phyloP scores from a whole-genome alignment of 2,329 filamentous ascomycete species.

The Colletotrichum sp. region DNA sequence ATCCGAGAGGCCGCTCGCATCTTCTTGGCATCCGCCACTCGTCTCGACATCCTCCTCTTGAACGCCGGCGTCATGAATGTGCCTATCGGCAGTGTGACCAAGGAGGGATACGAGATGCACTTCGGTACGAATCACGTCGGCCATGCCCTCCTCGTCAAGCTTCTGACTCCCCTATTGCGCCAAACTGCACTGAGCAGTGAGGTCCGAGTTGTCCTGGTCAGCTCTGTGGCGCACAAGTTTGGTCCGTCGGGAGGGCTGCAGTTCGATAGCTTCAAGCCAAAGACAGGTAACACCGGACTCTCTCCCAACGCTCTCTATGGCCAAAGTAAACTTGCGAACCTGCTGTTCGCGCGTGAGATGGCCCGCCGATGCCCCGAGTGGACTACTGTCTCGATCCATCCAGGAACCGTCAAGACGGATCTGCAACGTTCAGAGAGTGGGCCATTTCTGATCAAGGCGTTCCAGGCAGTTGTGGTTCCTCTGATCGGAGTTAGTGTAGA shows the following conservation, averaged over 20 bases:
- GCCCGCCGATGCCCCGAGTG: slow-evolving; percentile 46
- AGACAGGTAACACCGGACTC: slow-evolving; percentile 28
- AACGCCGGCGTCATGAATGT: slow-evolving; percentile 41
- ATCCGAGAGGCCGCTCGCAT: slow-evolving; percentile 42
- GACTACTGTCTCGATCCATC: slow-evolving; percentile 51
- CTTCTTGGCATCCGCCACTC: slow-evolving; percentile 34
- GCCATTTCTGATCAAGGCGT: background rate
- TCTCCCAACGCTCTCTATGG: slow-evolving; percentile 47
- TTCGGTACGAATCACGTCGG: slow-evolving; percentile 40
- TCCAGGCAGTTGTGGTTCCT: background rate
- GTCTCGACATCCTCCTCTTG: slow-evolving; percentile 42
- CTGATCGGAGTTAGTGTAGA: slow-evolving; percentile 1
- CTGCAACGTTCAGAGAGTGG: background rate
- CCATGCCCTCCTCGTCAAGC: slow-evolving; percentile 34
- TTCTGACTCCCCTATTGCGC: slow-evolving; percentile 32
- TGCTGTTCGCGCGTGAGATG: slow-evolving; percentile 49
- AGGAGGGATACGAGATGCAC: slow-evolving; percentile 39
- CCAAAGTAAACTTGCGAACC: slow-evolving; percentile 55
- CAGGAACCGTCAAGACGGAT: slow-evolving; percentile 41
- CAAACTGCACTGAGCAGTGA: slow-evolving; percentile 22
- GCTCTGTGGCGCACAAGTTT: slow-evolving; percentile 26
- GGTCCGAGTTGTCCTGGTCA: slow-evolving; percentile 29
- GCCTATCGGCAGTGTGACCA: slow-evolving; percentile 26
- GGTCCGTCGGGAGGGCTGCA: slow-evolving; percentile 24
- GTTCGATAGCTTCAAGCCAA: slow-evolving; percentile 28